Evolutionary conservation across 2,329 filamentous ascomycete genomes (phyloP).

Genomic region (Epichloe coenophiala): DNA sequence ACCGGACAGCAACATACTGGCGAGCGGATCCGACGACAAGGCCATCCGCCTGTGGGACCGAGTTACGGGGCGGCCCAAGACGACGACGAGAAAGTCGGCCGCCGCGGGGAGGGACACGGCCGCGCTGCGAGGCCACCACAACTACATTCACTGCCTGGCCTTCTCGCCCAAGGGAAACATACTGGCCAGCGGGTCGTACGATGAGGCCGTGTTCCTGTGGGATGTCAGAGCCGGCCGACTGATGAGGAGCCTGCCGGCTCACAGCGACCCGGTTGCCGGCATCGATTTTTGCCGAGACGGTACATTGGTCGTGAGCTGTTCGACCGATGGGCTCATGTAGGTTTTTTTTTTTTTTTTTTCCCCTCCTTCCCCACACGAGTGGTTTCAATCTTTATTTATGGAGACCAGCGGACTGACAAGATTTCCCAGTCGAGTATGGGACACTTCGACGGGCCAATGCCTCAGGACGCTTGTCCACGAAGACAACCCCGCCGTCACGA

Average conservation of each 20-base stretch:
- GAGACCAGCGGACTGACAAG: conserved; percentile 7
- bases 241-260: conserved; percentile 84
- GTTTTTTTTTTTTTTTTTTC: conserved; percentile 18
- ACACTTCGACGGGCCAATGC: conserved; percentile 89
- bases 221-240: conserved; percentile 77
- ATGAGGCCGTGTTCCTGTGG: conserved; percentile 95
- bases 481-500: conserved; percentile 81
- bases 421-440: conserved; percentile 65
- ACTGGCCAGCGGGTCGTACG: conserved; percentile 86
- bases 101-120: conserved; percentile 28
- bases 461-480: conserved; percentile 90
- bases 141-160: conserved; percentile 86
- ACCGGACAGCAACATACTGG: conserved; percentile 74
- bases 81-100: conserved; percentile 26
- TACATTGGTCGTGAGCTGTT: conserved; percentile 82
- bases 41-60: conserved; percentile 85
- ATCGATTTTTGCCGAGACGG: conserved; percentile 91
- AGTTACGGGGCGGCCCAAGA: conserved; percentile 44
- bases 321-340: conserved; percentile 77
- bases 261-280: conserved; percentile 86
- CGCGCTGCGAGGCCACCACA: conserved; percentile 75
- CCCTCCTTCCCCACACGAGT: conserved; percentile 3
- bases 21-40: conserved; percentile 92
- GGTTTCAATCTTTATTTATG: background rate
- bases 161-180: conserved; percentile 99